Evolutionary conservation across 2,329 filamentous ascomycete genomes (phyloP).

Genomic region (Elsinoe australis): DNA sequence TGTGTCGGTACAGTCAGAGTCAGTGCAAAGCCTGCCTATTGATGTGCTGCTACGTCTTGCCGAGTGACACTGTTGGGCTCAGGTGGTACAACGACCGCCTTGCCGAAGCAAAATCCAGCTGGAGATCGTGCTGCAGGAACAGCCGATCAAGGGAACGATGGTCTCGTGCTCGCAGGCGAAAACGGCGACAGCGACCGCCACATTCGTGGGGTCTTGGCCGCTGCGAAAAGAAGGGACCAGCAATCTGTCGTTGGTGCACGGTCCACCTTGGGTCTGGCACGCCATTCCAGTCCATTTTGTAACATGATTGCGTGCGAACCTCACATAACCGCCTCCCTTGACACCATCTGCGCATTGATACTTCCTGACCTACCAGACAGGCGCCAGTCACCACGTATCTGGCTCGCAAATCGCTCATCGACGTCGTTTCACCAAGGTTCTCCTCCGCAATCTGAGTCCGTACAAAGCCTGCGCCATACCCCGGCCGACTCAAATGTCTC

Average conservation of each 20-base stretch:
- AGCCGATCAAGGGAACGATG: slow-evolving; percentile 1
- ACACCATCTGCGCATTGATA: background rate
- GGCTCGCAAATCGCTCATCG: background rate
- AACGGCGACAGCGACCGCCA: background rate
- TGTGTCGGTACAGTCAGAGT: too few relatives aligned
- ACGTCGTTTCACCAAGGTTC: background rate
- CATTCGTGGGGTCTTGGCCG: too few relatives aligned
- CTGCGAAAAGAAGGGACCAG: too few relatives aligned
- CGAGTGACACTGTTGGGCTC: too few relatives aligned
- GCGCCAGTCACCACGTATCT: background rate
- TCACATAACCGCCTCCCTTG: background rate
- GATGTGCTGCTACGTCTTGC: too few relatives aligned
- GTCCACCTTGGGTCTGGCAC: too few relatives aligned
- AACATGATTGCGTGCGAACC: background rate
- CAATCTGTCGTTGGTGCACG: too few relatives aligned
- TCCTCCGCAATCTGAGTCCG: background rate
- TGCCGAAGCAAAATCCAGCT: too few relatives aligned
- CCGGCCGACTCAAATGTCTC: slow-evolving; percentile 35
- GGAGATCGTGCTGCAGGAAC: slow-evolving; percentile 8
- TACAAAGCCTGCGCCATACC: background rate
- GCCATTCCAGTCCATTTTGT: too few relatives aligned
- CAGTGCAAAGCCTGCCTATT: too few relatives aligned
- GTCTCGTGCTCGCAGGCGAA: slow-evolving; percentile 5
- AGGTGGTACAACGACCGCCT: too few relatives aligned
- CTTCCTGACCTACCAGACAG: background rate